These are phyloP conservation scores for Salix suchowensis DNA, from an alignment of 345 rosid species.

Conservation along the genomic window DNA sequence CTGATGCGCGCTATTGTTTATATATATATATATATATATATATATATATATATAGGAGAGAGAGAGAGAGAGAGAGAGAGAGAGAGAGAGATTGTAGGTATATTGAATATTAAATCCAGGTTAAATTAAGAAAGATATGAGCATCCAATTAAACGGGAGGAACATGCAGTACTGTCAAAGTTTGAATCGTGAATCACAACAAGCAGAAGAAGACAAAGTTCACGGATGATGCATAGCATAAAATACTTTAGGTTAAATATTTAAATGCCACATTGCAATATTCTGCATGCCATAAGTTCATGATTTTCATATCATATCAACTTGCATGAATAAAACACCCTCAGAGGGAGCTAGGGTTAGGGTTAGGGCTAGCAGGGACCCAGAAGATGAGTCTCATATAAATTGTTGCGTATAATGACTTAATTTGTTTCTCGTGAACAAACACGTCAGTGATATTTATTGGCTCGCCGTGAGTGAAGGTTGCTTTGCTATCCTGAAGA, in stretches of 20 bases:
- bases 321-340: background rate
- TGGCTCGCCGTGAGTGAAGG: background rate
- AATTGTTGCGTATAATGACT: background rate
- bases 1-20: background rate
- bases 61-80: too few relatives aligned
- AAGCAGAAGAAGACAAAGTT: background rate
- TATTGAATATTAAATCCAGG: background rate
- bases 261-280: background rate
- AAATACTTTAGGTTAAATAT: background rate
- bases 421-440: background rate
- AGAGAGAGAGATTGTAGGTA: background rate
- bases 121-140: background rate
- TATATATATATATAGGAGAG: too few relatives aligned
- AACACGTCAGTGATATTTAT: background rate
- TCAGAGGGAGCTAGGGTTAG: background rate
- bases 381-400: background rate
- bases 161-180: background rate
- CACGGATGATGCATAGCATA: background rate
- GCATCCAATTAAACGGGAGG: background rate
- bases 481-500: too few relatives aligned
- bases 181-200: background rate
- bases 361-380: background rate
- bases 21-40: background rate
- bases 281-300: background rate
- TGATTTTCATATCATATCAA: background rate